phyloP scores from a whole-genome alignment of 345 rosid genomes.

The Abelmoschus esculentus region DNA sequence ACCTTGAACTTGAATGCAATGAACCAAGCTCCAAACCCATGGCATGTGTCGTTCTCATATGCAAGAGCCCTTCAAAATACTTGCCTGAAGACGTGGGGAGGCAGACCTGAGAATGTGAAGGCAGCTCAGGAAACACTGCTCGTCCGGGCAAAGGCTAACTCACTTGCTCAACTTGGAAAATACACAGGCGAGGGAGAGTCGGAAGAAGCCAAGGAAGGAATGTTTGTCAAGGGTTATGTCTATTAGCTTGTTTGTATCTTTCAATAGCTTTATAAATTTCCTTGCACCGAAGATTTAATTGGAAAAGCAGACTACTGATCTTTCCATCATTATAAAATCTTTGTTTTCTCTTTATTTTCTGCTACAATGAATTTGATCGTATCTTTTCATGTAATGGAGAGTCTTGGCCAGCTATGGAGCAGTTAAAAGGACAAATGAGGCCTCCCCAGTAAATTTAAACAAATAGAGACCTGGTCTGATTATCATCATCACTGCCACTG shows the following conservation, averaged over 20 bases:
- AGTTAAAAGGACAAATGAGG: background rate
- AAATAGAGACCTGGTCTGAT: background rate
- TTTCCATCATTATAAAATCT: background rate
- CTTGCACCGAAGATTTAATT: background rate
- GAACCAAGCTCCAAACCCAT: constrained; percentile 81
- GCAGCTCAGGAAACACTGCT: constrained; percentile 69
- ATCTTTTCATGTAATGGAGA: background rate
- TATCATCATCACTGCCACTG: background rate
- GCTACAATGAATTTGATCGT: background rate
- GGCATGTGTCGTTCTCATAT: constrained; percentile 97
- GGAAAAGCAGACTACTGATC: background rate
- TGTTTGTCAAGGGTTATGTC: constrained; percentile 81
- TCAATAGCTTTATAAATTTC: constrained; percentile 9
- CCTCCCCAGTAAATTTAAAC: background rate
- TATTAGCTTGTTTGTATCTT: constrained; percentile 28
- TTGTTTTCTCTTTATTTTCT: background rate
- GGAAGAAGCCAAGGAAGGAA: constrained; percentile 80
- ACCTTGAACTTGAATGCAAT: constrained; percentile 87
- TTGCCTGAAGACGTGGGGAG: constrained; percentile 85
- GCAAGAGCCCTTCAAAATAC: constrained; percentile 95
- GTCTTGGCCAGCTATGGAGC: background rate
- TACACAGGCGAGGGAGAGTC: constrained; percentile 84
- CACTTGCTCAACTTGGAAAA: constrained; percentile 94
- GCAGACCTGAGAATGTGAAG: constrained; percentile 70
- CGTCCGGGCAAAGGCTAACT: constrained; percentile 70